Evolutionary conservation across 2,329 filamentous ascomycete genomes (phyloP).

Genomic region (Domatiomyces catenatus): DNA sequence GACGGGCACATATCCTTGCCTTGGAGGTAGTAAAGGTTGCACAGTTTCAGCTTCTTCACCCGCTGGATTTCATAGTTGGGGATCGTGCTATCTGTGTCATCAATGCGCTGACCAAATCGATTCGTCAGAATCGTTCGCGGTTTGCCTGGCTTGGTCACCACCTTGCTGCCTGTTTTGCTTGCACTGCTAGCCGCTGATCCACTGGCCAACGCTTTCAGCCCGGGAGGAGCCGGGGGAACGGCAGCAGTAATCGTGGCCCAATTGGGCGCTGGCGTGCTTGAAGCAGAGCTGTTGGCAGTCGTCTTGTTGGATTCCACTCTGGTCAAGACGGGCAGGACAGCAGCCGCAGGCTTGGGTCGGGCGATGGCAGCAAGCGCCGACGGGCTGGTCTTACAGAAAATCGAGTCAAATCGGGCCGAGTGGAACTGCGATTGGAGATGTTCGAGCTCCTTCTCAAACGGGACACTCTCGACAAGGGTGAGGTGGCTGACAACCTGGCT

Average conservation of each 20-base stretch:
- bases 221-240: constrained; percentile 7
- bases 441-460: constrained; percentile 39
- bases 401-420: constrained; percentile 33
- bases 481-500: constrained; percentile 32
- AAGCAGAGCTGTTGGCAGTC: constrained; percentile 23
- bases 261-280: constrained; percentile 19
- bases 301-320: constrained; percentile 26
- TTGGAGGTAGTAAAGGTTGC: constrained; percentile 46
- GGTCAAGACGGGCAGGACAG: constrained; percentile 22
- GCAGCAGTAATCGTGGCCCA: constrained; percentile 23
- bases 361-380: constrained; percentile 12
- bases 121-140: constrained; percentile 38
- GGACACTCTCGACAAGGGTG: constrained; percentile 41
- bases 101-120: constrained; percentile 44
- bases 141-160: neutral
- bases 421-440: constrained; percentile 33
- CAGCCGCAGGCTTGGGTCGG: constrained; percentile 17
- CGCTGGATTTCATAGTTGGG: constrained; percentile 41
- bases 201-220: constrained; percentile 7
- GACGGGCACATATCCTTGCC: constrained; percentile 38
- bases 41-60: constrained; percentile 47
- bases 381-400: constrained; percentile 34
- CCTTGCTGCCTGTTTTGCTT: constrained; percentile 9
- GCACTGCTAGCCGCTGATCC: constrained; percentile 24
- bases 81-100: constrained; percentile 36